Evolutionary conservation across 2,329 filamentous ascomycete species (phyloP).

Genomic region (Fusarium albidum): DNA sequence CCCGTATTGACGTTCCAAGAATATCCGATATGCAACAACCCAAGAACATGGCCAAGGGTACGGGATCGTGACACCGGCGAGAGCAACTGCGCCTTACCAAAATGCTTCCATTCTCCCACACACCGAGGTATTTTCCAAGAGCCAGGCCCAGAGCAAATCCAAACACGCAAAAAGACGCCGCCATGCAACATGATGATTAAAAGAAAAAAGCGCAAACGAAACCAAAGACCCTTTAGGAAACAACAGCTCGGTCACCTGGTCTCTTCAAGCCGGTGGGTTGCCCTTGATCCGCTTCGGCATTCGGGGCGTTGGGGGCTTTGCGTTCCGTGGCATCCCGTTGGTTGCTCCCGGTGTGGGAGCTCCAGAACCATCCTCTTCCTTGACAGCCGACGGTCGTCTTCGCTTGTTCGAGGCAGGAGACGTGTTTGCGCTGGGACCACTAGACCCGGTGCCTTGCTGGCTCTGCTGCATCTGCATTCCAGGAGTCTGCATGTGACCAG

Average conservation of each 20-base stretch:
- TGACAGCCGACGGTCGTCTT: conserved; percentile 64
- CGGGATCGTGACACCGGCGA: conserved; percentile 13
- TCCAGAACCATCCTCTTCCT: conserved; percentile 60
- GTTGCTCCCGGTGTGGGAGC: conserved; percentile 56
- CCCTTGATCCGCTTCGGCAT: conserved; percentile 64
- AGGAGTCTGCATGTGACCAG: conserved; percentile 69
- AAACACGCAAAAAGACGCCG: conserved; percentile 45
- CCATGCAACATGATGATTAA: conserved; percentile 48
- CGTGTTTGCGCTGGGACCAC: conserved; percentile 73
- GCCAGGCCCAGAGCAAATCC: conserved; percentile 19
- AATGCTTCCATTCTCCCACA: conserved; percentile 35
- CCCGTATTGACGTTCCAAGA: conserved; percentile 10
- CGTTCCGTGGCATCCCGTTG: conserved; percentile 61
- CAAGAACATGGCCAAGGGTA: conserved; percentile 16
- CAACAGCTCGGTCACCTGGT: neutral
- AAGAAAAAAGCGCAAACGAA: conserved; percentile 23
- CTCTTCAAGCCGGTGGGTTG: conserved; percentile 48
- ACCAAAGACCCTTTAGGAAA: neutral
- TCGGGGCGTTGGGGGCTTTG: conserved; percentile 65
- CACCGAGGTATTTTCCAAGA: conserved; percentile 35
- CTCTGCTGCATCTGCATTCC: conserved; percentile 73
- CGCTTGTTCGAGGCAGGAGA: conserved; percentile 69
- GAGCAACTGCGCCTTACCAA: conserved; percentile 28
- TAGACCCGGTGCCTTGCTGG: conserved; percentile 72
- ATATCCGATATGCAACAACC: conserved; percentile 19